Evolutionary conservation across 2,329 filamentous ascomycete genomes (phyloP).

Genomic region (Colletotrichum brevisporum): DNA sequence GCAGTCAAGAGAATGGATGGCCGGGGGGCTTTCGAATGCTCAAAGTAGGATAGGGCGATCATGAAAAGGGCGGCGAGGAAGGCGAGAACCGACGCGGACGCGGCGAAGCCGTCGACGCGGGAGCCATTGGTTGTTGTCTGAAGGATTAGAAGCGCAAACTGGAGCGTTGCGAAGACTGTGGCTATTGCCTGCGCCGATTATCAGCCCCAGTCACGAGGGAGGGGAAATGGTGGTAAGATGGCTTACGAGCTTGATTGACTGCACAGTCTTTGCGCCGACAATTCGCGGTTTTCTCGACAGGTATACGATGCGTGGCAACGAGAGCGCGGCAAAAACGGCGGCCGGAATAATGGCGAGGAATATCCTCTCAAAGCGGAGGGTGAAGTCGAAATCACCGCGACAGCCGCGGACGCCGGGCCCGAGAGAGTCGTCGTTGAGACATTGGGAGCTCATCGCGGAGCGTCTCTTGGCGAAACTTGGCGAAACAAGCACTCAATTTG

Average conservation of each 20-base stretch:
- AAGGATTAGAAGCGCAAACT: conserved; percentile 51
- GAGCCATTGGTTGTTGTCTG: conserved; percentile 42
- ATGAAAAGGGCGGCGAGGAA: conserved; percentile 48
- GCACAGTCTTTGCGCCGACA: conserved; percentile 48
- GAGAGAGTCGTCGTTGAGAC: conserved; percentile 51
- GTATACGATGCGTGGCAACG: conserved; percentile 48
- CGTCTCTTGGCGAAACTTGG: neutral
- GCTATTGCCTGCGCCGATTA: conserved; percentile 39
- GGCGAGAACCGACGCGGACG: conserved; percentile 48
- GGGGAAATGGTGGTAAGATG: neutral
- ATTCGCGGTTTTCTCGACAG: conserved; percentile 48
- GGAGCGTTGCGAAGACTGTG: conserved; percentile 46
- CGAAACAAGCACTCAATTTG: neutral
- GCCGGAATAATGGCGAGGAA: conserved; percentile 56
- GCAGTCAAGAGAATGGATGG: conserved; percentile 59
- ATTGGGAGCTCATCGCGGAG: conserved; percentile 39
- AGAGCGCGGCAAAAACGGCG: conserved; percentile 50
- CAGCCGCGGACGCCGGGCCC: conserved; percentile 57
- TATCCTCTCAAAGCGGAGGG: conserved; percentile 58
- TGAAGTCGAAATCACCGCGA: conserved; percentile 60
- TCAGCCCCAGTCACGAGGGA: neutral
- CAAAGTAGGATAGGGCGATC: conserved; percentile 48
- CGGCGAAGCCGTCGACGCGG: conserved; percentile 45
- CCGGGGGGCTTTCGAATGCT: conserved; percentile 50
- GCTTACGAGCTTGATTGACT: conserved; percentile 44